These are phyloP conservation scores for Camelina laxa DNA, from an alignment of 345 rosid genomes.

Conservation along the genomic window DNA sequence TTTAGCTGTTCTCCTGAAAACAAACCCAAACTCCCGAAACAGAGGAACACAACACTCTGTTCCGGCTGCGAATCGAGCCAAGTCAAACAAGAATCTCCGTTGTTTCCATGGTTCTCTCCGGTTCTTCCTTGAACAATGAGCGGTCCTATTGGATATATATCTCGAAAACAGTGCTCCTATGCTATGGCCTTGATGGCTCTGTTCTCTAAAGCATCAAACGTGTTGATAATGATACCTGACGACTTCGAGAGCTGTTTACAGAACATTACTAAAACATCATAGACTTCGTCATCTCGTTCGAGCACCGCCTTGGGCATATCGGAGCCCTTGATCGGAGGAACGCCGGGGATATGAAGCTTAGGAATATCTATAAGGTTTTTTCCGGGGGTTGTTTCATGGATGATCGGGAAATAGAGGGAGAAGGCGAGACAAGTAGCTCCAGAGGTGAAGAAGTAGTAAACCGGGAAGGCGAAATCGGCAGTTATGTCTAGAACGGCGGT, in stretches of 20 bases:
- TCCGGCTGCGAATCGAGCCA: conserved; percentile 63
- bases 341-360: conserved; percentile 50
- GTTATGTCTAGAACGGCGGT: conserved; percentile 41
- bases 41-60: conserved; percentile 54
- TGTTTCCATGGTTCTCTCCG: not conserved
- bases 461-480: conserved; percentile 47
- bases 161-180: conserved; percentile 53
- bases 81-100: conserved; percentile 38
- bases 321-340: conserved; percentile 43
- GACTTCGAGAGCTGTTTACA: conserved; percentile 36
- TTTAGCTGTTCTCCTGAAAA: conserved; percentile 49
- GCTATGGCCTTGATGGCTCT: conserved; percentile 45
- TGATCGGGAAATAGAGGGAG: conserved; percentile 43
- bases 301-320: conserved; percentile 40
- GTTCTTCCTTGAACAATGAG: conserved; percentile 38
- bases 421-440: conserved; percentile 48
- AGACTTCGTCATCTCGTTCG: conserved; percentile 44
- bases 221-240: conserved; percentile 59
- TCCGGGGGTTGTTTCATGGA: conserved; percentile 42
- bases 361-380: conserved; percentile 50
- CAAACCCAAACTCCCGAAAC: conserved; percentile 65
- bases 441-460: conserved; percentile 54
- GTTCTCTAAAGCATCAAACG: conserved; percentile 59
- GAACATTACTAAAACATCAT: conserved; percentile 32
- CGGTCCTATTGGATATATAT: conserved; percentile 62